Evolutionary conservation across 768 basidiomycete species (phyloP), one percentile per base, ranked within the genome.

Genomic region (Crucibulum laeve): DNA sequence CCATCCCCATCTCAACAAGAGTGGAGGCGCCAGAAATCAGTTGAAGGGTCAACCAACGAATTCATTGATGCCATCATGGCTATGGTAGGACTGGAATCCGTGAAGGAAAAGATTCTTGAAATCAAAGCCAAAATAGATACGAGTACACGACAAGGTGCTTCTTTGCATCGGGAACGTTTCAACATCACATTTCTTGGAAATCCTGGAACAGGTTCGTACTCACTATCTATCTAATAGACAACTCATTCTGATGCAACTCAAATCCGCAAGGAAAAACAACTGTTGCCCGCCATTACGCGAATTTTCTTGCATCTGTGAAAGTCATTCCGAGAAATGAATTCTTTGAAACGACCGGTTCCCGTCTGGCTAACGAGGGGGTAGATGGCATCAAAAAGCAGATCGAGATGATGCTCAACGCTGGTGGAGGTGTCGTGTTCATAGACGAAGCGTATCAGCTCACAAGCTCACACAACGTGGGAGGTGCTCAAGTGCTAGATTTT

Each of bases 401-500:
- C 10, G 68, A 77, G 26, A 53, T 60, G 0, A 62, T 79, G 1
- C 42, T 77, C 22, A 66, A 59, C 1, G 71, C 63, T 2, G 84
- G 82, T 0, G 84, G 84, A 38, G 85, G 84, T 0, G 65, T 74
- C 0, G 70, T 87, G 26, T 86, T 87, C 55, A 65, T 86, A 22
- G 84, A 87, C 50, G 84, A 87, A 52, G 82, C 84, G 1, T 87
- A 87, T 46, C 84, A 84, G 44, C 70, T 87, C 1, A 71, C 74
- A 0, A 67, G 58, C 37, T 62, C 68, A 23, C 60, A 76, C 50
- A 79, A 74, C 50, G 53, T 53, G 11, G 61, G 67, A 28, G 84
- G 84, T 11, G 51, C 61, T 8, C 74, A 80, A 46, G 82, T 86
- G 3, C 69, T 87, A 4, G 83, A 87, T 47, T 85, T 77, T 53